Evolutionary conservation across 163 green algal genomes (phyloP).

Genomic region (Volvox carteri): DNA sequence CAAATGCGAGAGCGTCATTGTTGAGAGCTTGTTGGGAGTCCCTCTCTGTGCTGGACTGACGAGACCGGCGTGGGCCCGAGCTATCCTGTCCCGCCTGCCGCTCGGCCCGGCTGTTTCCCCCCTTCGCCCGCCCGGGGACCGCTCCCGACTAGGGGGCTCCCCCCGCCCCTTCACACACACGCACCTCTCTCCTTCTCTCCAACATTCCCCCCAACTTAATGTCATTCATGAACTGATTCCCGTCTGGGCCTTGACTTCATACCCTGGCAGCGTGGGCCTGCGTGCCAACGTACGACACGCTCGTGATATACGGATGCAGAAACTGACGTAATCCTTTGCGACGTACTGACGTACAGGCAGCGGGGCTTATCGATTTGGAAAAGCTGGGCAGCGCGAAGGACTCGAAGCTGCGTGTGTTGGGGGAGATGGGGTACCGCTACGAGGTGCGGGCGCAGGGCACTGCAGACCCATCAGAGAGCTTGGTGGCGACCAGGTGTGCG

Average conservation of each 20-base stretch:
- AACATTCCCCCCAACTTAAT: background rate
- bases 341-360: background rate
- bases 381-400: background rate
- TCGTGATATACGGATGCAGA: background rate
- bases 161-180: too few species aligned
- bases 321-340: background rate
- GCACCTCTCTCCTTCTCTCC: background rate
- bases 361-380: slow-evolving; percentile 4
- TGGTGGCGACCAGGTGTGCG: background rate
- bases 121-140: too few species aligned
- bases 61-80: background rate
- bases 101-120: background rate
- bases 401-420: slow-evolving; percentile 4
- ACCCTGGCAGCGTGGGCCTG: background rate
- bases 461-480: background rate
- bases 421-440: slow-evolving; percentile 25
- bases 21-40: background rate
- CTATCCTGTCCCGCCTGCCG: background rate
- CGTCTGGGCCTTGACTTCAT: background rate
- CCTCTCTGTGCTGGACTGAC: too few species aligned
- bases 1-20: background rate
- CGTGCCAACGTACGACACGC: background rate
- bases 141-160: too few species aligned
- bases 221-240: background rate
- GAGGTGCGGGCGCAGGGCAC: background rate